phyloP scores from a whole-genome alignment of 1,284 basidiomycete species.

The Melampsora larici-populina region DNA sequence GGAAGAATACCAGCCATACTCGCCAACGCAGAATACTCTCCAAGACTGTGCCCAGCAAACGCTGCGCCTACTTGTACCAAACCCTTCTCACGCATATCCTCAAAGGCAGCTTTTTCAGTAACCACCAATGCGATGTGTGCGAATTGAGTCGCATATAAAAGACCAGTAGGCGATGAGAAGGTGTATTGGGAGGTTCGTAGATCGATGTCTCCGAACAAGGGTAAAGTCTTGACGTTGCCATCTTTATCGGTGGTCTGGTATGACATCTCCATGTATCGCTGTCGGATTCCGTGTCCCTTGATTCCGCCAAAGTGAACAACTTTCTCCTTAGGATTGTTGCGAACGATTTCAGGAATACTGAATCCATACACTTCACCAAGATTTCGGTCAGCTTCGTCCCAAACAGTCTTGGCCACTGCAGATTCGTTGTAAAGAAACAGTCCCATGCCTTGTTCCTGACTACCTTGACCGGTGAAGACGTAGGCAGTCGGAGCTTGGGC shows the following conservation, averaged over 20 bases:
- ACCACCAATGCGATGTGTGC: constrained; percentile 97
- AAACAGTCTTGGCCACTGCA: constrained; percentile 87
- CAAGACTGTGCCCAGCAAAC: constrained; percentile 95
- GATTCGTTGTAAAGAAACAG: constrained; percentile 96
- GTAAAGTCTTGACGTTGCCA: constrained; percentile 87
- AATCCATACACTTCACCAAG: constrained; percentile 92
- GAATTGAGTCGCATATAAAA: constrained; percentile 96
- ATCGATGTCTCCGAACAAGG: constrained; percentile 78
- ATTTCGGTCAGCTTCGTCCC: constrained; percentile 93
- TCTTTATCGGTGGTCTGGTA: constrained; percentile 82
- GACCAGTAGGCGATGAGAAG: constrained; percentile 90
- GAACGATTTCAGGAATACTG: constrained; percentile 96
- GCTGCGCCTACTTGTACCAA: constrained; percentile 85
- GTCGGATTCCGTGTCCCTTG: constrained; percentile 94
- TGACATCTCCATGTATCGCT: constrained; percentile 98
- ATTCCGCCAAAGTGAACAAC: constrained; percentile 99
- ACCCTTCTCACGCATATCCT: constrained; percentile 94
- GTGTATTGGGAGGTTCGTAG: constrained; percentile 89
- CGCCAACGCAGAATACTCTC: constrained; percentile 95
- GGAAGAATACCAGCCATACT: constrained; percentile 93
- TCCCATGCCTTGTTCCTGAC: constrained; percentile 97
- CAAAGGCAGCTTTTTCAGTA: constrained; percentile 93
- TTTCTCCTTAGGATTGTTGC: constrained; percentile 94
- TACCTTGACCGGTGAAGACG: constrained; percentile 97
- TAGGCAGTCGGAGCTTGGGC: constrained; percentile 88